Base-by-base conservation (phyloP, 1,139 yeast species). In the Suhomyces choctaworum region DNA sequence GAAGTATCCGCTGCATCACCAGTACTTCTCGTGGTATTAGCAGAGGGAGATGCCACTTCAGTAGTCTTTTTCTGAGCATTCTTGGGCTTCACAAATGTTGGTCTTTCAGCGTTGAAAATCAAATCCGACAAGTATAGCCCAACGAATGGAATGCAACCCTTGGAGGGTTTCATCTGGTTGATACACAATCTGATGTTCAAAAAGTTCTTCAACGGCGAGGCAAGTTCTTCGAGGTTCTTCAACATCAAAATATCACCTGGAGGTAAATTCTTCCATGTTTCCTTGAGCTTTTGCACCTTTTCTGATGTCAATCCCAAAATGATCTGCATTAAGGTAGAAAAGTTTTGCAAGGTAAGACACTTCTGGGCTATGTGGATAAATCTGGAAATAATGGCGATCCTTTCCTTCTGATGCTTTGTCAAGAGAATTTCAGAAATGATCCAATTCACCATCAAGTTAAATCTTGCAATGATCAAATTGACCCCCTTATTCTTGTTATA, bases 361-460 rank as follows among this genome's bases (percentile, higher is more conserved):
- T 80, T 77, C 41, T 82, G 81, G 0, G 96, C 97, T 41, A 90
- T 65, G 50, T 88, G 96, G 39, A 92, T 86, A 51, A 87, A 87
- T 47, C 94, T 67, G 14, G 89, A 80, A 11, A 90, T 76, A 1
- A 90, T 74, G 37, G 76, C 72, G 27, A 79, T 79, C 45, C 92
- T 70, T 49, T 84, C 80, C 9, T 64, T 66, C 25, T 73, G 64
- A 26, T 70, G 66, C 37, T 71, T 71, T 7, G 96, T 87, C 42
- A 92, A 64, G 11, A 88, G 59, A 36, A 92, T 76, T 60, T 92
- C 96, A 1, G 96, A 86, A 27, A 87, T 81, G 31, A 89, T 81
- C 98, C 98, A 92, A 54, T 87, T 87, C 5, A 87, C 88, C 73
- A 87, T 83, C 37, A 92, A 65, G 52, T 90, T 89, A 66, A 90